A percentile compares a stretch with the other conserved stretches of the same genome.
These are phyloP conservation scores for Xylariomycetidae sp. DNA, from an alignment of 2,329 filamentous ascomycete species.

Conservation along the genomic window DNA sequence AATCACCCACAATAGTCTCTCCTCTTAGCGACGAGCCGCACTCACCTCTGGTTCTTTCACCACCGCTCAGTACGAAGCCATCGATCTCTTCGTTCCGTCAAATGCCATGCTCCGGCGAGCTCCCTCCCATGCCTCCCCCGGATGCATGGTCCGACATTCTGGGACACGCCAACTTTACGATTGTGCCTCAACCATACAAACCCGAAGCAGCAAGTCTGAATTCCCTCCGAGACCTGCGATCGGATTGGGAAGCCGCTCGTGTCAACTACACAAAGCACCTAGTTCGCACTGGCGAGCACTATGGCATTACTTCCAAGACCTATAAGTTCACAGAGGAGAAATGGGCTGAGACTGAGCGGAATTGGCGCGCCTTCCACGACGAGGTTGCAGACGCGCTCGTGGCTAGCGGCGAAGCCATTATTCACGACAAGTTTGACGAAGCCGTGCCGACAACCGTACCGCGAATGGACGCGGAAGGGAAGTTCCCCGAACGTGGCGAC, in stretches of 20 bases:
- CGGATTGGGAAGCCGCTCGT: slow-evolving; percentile 77
- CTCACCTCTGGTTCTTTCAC: slow-evolving; percentile 48
- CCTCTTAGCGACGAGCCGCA: slow-evolving; percentile 34
- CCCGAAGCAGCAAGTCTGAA: slow-evolving; percentile 57
- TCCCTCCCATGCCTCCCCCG: slow-evolving; percentile 48
- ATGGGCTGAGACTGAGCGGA: slow-evolving; percentile 72
- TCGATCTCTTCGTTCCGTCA: slow-evolving; percentile 70
- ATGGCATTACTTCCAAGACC: slow-evolving; percentile 82
- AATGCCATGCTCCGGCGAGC: slow-evolving; percentile 32
- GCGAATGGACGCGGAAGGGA: slow-evolving; percentile 66
- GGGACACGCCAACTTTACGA: slow-evolving; percentile 90
- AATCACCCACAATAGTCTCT: slow-evolving; percentile 75
- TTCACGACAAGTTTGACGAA: slow-evolving; percentile 44
- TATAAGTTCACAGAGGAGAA: slow-evolving; percentile 82
- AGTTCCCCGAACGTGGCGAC: slow-evolving; percentile 83
- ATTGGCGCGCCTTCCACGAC: slow-evolving; percentile 68
- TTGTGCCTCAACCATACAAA: slow-evolving; percentile 73
- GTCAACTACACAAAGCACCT: slow-evolving; percentile 86
- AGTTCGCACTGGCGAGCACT: slow-evolving; percentile 82
- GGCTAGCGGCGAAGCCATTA: slow-evolving; percentile 31
- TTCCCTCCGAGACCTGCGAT: slow-evolving; percentile 55
- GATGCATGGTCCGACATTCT: slow-evolving; percentile 82
- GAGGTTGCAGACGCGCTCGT: slow-evolving; percentile 50
- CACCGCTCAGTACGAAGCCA: slow-evolving; percentile 69
- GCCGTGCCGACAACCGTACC: slow-evolving; percentile 60